Percentiles rank a stretch among this genome's conserved stretches.
phyloP scores from a whole-genome alignment of 176 grass and related monocot genomes.

The Zea mays region Zm-B73-REFERENCE-NAM-5.0 NC_050102.1:123184001-123184500 shows the following conservation, averaged over 20 bases:
- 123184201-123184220: slow-evolving; percentile 64
- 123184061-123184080: slow-evolving; percentile 67
- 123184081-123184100: slow-evolving; percentile 67
- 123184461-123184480: slow-evolving; percentile 78
- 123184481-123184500: slow-evolving; percentile 93
- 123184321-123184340: slow-evolving; percentile 90
- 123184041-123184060: slow-evolving; percentile 58
- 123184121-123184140: slow-evolving; percentile 66
- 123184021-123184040: slow-evolving; percentile 94
- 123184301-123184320: slow-evolving; percentile 83
- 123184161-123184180: slow-evolving; percentile 77
- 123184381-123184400: slow-evolving; percentile 79
- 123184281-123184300: slow-evolving; percentile 83
- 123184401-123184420: slow-evolving; percentile 65
- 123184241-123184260: slow-evolving; percentile 70
- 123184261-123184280: slow-evolving; percentile 92
- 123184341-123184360: slow-evolving; percentile 74
- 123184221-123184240: slow-evolving; percentile 69
- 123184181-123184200: slow-evolving; percentile 77
- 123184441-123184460: slow-evolving; percentile 72
- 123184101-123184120: slow-evolving; percentile 75
- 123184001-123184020: slow-evolving; percentile 63
- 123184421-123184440: slow-evolving; percentile 54
- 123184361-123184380: slow-evolving; percentile 77
- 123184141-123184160: slow-evolving; percentile 75